These are phyloP conservation scores for Neolentinus lepideus DNA, from an alignment of 1,284 basidiomycete genomes.

Conservation along the genomic window DNA sequence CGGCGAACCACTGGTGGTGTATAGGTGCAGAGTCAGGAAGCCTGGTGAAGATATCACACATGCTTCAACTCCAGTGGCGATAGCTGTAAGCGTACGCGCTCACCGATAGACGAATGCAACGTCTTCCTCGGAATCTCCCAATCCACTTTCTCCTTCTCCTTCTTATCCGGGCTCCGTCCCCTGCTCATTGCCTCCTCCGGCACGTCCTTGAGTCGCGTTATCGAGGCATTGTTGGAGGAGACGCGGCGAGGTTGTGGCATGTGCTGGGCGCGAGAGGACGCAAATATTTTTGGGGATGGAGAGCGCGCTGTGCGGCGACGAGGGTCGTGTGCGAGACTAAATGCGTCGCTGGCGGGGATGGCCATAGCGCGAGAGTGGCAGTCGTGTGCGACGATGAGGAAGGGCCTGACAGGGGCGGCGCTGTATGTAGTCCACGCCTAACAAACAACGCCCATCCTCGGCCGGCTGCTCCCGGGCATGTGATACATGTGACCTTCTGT, in stretches of 20 bases:
- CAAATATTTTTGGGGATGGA: constrained; percentile 38
- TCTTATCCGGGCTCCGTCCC: background rate
- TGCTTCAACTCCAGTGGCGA: constrained; percentile 5
- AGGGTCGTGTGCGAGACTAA: constrained; percentile 38
- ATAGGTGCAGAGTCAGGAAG: constrained; percentile 80
- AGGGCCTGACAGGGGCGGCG: background rate
- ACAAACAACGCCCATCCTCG: too few species aligned
- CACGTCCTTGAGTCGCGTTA: background rate
- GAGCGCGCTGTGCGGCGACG: constrained; percentile 29
- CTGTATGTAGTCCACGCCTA: too few species aligned
- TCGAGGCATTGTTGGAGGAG: background rate
- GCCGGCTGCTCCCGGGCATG: too few species aligned
- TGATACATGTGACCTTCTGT: too few species aligned
- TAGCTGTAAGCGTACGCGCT: constrained; percentile 25
- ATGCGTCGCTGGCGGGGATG: constrained; percentile 45
- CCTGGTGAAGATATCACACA: constrained; percentile 40
- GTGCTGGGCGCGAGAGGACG: constrained; percentile 8
- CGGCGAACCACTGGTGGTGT: constrained; percentile 47
- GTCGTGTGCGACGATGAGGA: background rate
- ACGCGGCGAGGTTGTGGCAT: background rate
- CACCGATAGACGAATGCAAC: constrained; percentile 88
- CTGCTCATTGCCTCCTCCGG: background rate
- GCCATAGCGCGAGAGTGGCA: constrained; percentile 24
- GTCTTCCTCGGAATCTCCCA: constrained; percentile 92
- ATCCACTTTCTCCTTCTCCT: constrained; percentile 26